A percentile compares a stretch with the other conserved stretches of the same genome.
Conservation (phyloP, 1,139 yeast species). For the Saccharomyces hybrid region DNA sequence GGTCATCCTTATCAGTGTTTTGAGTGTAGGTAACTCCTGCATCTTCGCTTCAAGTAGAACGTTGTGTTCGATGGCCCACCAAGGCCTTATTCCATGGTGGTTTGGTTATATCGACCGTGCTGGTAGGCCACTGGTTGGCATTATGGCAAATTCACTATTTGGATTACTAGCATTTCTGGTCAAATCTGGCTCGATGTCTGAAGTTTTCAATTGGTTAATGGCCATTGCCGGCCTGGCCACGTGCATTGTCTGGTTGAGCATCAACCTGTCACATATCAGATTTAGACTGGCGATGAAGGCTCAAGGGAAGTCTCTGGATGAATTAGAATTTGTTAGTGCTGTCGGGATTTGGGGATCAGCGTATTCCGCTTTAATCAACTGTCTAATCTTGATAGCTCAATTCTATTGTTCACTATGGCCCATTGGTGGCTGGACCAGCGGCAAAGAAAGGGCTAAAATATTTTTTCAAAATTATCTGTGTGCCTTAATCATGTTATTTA, state of each 20-base stretch:
- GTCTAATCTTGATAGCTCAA: constrained; percentile 64
- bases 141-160: constrained; percentile 64
- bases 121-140: constrained; percentile 59
- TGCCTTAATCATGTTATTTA: constrained; percentile 40
- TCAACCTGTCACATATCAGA: constrained; percentile 67
- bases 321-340: constrained; percentile 61
- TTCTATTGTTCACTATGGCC: constrained; percentile 79
- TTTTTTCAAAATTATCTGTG: constrained; percentile 49
- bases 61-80: constrained; percentile 70
- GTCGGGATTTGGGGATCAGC: constrained; percentile 65
- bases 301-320: constrained; percentile 58
- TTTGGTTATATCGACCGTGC: constrained; percentile 52
- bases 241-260: constrained; percentile 75
- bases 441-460: constrained; percentile 36
- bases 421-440: constrained; percentile 68
- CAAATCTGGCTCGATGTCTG: constrained; percentile 54
- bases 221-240: constrained; percentile 81
- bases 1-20: constrained; percentile 60
- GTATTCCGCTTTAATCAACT: constrained; percentile 52
- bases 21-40: constrained; percentile 70
- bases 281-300: constrained; percentile 65
- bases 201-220: constrained; percentile 69
- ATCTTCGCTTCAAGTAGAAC: constrained; percentile 78
- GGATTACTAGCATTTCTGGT: constrained; percentile 71
- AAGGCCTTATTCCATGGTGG: constrained; percentile 70